A percentile compares a stretch with the other conserved stretches of the same genome.
phyloP scores from a whole-genome alignment of 2,329 filamentous ascomycete genomes.

The Byssochlamys sp. region DNA sequence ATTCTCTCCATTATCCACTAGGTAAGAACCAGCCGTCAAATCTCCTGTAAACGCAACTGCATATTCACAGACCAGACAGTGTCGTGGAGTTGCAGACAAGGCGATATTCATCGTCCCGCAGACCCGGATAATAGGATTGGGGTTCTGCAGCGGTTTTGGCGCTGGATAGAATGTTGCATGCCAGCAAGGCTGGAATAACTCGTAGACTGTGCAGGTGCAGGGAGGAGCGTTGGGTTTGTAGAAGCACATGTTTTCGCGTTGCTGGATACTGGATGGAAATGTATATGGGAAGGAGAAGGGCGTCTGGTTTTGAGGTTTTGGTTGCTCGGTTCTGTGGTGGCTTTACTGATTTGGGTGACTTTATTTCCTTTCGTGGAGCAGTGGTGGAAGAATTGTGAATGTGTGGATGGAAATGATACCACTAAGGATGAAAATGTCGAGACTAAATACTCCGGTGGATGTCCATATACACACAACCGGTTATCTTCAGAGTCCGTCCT shows the following conservation, averaged over 20 bases:
- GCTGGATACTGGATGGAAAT: neutral
- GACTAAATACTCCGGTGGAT: neutral
- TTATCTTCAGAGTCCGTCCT: neutral
- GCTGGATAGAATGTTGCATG: constrained; percentile 3
- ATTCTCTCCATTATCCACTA: neutral
- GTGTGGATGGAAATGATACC: neutral
- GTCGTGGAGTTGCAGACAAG: constrained; percentile 8
- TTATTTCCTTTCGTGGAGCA: neutral
- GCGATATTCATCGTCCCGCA: constrained; percentile 3
- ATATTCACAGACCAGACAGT: constrained; percentile 7
- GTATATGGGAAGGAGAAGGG: neutral
- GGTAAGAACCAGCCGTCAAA: neutral
- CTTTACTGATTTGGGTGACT: neutral
- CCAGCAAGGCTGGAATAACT: constrained; percentile 13
- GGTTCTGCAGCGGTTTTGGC: constrained; percentile 3
- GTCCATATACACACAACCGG: neutral
- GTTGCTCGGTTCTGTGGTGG: neutral
- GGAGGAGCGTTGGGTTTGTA: constrained; percentile 10
- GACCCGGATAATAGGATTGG: constrained; percentile 7
- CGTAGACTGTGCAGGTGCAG: constrained; percentile 12
- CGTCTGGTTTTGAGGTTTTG: neutral
- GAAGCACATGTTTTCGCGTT: neutral
- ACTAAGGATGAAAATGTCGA: neutral
- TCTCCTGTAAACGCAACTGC: constrained; percentile 7
- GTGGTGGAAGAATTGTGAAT: neutral